phyloP scores from a whole-genome alignment of 148 eudicot species.

The Diospyros lotus region DNA sequence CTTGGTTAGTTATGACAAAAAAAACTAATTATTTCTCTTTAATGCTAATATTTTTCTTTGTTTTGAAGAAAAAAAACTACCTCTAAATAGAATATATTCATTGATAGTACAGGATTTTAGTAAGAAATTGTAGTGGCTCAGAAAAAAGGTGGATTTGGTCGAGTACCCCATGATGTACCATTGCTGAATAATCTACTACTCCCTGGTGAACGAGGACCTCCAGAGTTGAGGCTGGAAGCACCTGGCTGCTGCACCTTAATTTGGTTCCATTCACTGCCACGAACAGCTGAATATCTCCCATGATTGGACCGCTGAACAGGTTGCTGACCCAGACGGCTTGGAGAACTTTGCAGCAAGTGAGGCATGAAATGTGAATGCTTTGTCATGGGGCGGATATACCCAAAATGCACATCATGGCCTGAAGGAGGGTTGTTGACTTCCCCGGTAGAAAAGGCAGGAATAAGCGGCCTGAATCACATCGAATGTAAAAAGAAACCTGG shows the following conservation, averaged over 20 bases:
- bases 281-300: constrained; percentile 46
- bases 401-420: constrained; percentile 39
- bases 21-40: background rate
- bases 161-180: constrained; percentile 54
- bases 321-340: constrained; percentile 73
- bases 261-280: constrained; percentile 60
- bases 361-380: constrained; percentile 45
- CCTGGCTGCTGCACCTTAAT: constrained; percentile 31
- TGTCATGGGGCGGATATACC: constrained; percentile 44
- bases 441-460: constrained; percentile 46
- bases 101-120: background rate
- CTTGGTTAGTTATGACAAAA: constrained; percentile 4
- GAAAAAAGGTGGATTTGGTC: constrained; percentile 1
- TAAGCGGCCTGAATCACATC: constrained; percentile 55
- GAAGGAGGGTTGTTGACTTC: constrained; percentile 51
- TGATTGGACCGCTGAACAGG: constrained; percentile 50
- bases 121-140: background rate
- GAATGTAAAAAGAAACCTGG: background rate
- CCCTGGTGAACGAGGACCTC: constrained; percentile 48
- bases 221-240: constrained; percentile 40
- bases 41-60: background rate
- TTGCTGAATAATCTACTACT: constrained; percentile 40
- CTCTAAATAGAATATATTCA: background rate
- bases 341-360: constrained; percentile 58
- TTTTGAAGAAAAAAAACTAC: background rate